Evolutionary conservation across 495 filamentous ascomycete genomes (phyloP), one percentile per base, ranked within the genome.

Genomic region (Aspergillus steynii): DNA sequence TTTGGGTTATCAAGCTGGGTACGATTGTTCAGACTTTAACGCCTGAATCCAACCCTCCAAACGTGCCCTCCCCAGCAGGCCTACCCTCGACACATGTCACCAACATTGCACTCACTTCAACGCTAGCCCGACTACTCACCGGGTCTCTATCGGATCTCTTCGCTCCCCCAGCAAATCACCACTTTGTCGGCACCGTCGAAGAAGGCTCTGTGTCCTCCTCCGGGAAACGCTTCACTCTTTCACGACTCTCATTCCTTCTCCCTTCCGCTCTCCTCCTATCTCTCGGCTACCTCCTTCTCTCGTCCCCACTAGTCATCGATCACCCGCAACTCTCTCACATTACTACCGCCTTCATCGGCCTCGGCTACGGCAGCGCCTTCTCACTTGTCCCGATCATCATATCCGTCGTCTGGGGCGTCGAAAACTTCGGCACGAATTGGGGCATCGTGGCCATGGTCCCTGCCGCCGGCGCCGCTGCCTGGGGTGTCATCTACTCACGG

Each of bases 391-490:
- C 95, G 3, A 97, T 97, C 68, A 89, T 97, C 61, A 87, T 97
- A 64, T 89, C 85, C 55, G 91, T 97, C 28, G 93, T 98, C 50
- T 99, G 95, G 95, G 95, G 95, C 42, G 92, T 96, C 2, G 91
- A 97, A 77, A 99, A 98, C 73, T 98, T 98, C 72, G 95, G 91
- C 60, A 99, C 95, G 2, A 98, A 99, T 66, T 99, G 94, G 88
- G 95, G 95, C 14, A 92, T 97, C 61, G 87, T 99, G 15, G 91
- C 91, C 37, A 90, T 96, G 78, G 88, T 93, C 53, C 95, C 95
- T 8, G 95, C 93, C 1, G 72, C 85, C 2, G 94, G 94, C 0
- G 92, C 93, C 0, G 88, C 90, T 0, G 78, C 93, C 9, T 99
- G 91, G 92, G 91, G 95, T 0, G 64, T 90, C 4, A 74, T 97